Evolutionary conservation across 225 moss, liverwort and hornwort species (phyloP), one percentile per base, ranked within the genome.

Genomic region (Polytrichum formosum): DNA sequence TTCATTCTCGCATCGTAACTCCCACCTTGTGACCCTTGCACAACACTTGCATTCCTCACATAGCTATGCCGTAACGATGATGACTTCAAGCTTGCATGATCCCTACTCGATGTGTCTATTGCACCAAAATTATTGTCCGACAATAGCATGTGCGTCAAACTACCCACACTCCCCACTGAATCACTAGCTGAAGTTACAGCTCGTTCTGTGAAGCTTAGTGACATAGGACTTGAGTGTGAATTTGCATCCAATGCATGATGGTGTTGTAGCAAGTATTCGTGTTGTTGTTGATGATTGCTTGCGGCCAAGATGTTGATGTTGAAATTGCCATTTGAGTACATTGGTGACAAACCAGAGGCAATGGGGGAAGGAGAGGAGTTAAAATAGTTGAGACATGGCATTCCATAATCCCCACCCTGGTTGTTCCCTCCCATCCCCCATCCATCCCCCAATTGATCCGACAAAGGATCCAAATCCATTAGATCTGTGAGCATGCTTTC

Each of bases 401-500:
- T 18, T 53, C 71, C 71, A 28, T 37, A 71, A 30, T 86, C 70
- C 10, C 68, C 56, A 37, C 37, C 37, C 0, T 9, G 9, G 13
- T 37, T 37, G 73, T 26, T 74, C n/a, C 70, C 65, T 13, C 73
- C 83, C 74, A 76, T 73, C 82, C 82, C 79, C n/a, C 76, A 23
- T 28, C 78, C 76, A 22, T 73, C 76, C 10, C 78, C 68, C 58
- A 87, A 83, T 81, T 83, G 87, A 53, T 83, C 87, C 69, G 67
- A 76, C 78, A 87, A 69, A 19, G 87, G 69, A 74, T 87, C 87
- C 63, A 83, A 31, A 59, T 87, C 83, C 78, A 83, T 76, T 69
- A 87, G 80, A 81, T 81, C 87, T 66, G 78, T 80, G 73, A 83
- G 54, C 64, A 83, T 67, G 35, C 65, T 73, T 26, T 87, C 87